Base-by-base conservation (phyloP, 176 grass and related monocot genomes). In the Aegilops speltoides region DNA sequence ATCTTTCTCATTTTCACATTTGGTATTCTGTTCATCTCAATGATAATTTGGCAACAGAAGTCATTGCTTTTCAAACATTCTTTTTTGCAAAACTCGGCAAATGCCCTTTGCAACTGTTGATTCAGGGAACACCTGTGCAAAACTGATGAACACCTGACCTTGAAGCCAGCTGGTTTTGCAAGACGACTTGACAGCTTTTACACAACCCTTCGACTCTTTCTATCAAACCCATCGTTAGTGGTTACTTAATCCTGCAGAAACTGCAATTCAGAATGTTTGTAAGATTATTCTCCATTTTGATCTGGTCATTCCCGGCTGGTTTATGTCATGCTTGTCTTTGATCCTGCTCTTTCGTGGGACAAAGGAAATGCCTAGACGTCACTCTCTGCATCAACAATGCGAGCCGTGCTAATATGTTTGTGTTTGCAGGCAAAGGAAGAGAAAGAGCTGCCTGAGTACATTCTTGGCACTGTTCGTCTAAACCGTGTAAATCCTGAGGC, bases 391-490 rank as follows among this genome's bases (percentile, higher is more conserved):
- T 79, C 8, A 65, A 60, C 56, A 79, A 57, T 25, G 45, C 33
- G 54, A 78, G 75, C 17, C 19, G 22, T 66, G 62, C 50, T 89
- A 84, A 59, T 69, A 66, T 72, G 31, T 63, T 78, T 82, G 46
- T 43, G 69, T 80, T 69, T 92, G 79, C 93, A 98, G 96, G 96
- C 91, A 52, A 92, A 89, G 79, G 93, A 98, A 79, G 96, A 94
- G 84, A 88, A 62, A n/a, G 96, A 96, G 89, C 89, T 98, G 45
- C 96, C 96, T 16, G 96, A 98, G 82, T 98, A 96, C 85, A 90
- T 98, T 87, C 88, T 98, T 79, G 96, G 96, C 45, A 94, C 96
- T 40, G 93, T 98, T 56, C 88, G 90, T 16, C 82, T 98, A 65
- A 98, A 96, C 13, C 93, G 88, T 11, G 79, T 92, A 63, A 92